Evolutionary conservation across 345 rosid species (phyloP).

Genomic region (Gossypium ekmanianum): DNA sequence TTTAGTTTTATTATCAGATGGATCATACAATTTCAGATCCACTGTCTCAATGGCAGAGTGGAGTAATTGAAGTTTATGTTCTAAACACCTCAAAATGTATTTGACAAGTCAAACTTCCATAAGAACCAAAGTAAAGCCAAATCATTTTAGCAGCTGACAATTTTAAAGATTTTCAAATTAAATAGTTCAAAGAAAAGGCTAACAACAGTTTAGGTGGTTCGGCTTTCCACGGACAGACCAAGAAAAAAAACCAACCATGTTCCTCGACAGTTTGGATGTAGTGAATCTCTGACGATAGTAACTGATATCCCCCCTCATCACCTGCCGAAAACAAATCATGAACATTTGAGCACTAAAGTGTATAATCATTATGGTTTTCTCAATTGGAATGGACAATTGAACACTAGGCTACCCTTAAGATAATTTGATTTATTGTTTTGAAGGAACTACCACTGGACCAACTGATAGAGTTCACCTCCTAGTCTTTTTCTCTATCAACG

Average conservation of each 20-base stretch:
- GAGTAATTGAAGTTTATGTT: too few relatives aligned
- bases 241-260: not conserved
- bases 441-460: not conserved
- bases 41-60: too few relatives aligned
- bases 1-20: too few relatives aligned
- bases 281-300: not conserved
- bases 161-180: too few relatives aligned
- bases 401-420: not conserved
- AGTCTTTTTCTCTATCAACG: slow-evolving; percentile 26
- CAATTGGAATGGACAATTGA: too few relatives aligned
- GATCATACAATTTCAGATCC: too few relatives aligned
- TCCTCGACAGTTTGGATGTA: not conserved
- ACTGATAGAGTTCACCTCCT: not conserved
- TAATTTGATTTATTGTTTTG: not conserved
- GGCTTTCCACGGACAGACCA: not conserved
- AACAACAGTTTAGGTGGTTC: not conserved
- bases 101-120: too few relatives aligned
- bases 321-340: not conserved
- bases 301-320: not conserved
- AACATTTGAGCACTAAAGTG: not conserved
- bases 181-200: not conserved
- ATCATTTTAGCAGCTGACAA: too few relatives aligned
- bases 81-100: too few relatives aligned
- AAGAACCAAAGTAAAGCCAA: too few relatives aligned
- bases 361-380: too few relatives aligned